These are phyloP conservation scores for Cystobasidium onofrii DNA, from an alignment of 768 basidiomycete species.

Conservation along the genomic window DNA sequence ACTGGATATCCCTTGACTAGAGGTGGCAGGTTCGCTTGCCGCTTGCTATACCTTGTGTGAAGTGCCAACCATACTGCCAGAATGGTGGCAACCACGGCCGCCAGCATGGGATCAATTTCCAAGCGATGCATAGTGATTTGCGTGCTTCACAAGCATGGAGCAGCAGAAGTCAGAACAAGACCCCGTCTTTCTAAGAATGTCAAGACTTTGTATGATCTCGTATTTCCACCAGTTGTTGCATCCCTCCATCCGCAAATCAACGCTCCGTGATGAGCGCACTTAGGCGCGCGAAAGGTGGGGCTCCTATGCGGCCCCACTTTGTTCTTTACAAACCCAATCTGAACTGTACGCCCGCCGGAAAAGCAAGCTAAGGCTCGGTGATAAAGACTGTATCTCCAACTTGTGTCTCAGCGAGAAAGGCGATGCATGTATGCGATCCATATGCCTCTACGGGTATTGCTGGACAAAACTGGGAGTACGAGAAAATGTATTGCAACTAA, in stretches of 20 bases:
- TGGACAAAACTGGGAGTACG: too few relatives aligned
- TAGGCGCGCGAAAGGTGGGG: neutral
- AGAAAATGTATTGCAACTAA: neutral
- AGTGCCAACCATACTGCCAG: neutral
- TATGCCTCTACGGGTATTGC: too few relatives aligned
- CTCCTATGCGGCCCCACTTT: neutral
- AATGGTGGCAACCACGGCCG: neutral
- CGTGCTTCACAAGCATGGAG: too few relatives aligned
- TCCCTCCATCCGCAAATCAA: slow-evolving; percentile 39
- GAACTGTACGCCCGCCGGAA: too few relatives aligned
- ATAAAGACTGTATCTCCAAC: neutral
- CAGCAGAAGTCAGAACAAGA: too few relatives aligned
- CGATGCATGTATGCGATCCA: too few relatives aligned
- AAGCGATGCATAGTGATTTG: neutral
- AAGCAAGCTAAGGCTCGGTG: neutral
- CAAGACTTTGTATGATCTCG: too few relatives aligned
- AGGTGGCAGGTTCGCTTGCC: neutral
- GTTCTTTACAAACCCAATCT: slow-evolving; percentile 48
- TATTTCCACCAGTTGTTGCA: neutral
- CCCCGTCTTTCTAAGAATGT: too few relatives aligned
- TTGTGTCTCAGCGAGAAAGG: too few relatives aligned
- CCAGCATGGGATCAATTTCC: neutral
- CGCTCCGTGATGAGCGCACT: slow-evolving; percentile 36
- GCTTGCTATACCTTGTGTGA: neutral
- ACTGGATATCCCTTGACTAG: neutral